Evolutionary conservation across 1,284 basidiomycete species (phyloP).

Genomic region (Takashimella tepidaria): DNA sequence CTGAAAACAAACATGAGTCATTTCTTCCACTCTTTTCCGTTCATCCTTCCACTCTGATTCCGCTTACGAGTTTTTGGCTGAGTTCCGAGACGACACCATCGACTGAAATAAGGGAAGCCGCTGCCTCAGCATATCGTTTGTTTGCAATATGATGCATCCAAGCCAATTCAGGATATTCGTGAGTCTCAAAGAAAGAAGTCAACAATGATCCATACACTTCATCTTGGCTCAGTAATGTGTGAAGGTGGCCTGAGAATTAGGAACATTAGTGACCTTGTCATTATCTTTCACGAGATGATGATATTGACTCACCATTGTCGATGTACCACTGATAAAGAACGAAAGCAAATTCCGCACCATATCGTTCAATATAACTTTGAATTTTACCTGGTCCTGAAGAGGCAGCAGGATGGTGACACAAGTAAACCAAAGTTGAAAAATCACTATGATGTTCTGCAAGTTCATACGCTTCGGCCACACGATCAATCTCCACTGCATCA

Average conservation of each 20-base stretch:
- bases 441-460: slow-evolving; percentile 82
- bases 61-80: slow-evolving; percentile 65
- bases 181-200: slow-evolving; percentile 65
- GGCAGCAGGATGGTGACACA: slow-evolving; percentile 58
- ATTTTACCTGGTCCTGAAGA: slow-evolving; percentile 37
- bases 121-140: slow-evolving; percentile 61
- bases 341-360: slow-evolving; percentile 76
- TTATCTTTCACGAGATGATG: too few species aligned
- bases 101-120: slow-evolving; percentile 60
- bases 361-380: slow-evolving; percentile 69
- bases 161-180: slow-evolving; percentile 62
- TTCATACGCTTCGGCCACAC: slow-evolving; percentile 64
- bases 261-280: too few species aligned
- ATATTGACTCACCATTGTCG: slow-evolving; percentile 47
- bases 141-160: slow-evolving; percentile 88
- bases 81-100: slow-evolving; percentile 58
- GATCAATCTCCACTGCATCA: slow-evolving; percentile 61
- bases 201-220: slow-evolving; percentile 60
- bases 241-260: slow-evolving; percentile 59
- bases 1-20: too few species aligned
- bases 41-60: background rate
- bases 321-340: slow-evolving; percentile 73
- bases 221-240: slow-evolving; percentile 69
- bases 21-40: slow-evolving; percentile 11
- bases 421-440: slow-evolving; percentile 71